These are phyloP conservation scores for Alternaria incomplexa DNA, from an alignment of 2,329 filamentous ascomycete genomes.

Conservation along the genomic window DNA sequence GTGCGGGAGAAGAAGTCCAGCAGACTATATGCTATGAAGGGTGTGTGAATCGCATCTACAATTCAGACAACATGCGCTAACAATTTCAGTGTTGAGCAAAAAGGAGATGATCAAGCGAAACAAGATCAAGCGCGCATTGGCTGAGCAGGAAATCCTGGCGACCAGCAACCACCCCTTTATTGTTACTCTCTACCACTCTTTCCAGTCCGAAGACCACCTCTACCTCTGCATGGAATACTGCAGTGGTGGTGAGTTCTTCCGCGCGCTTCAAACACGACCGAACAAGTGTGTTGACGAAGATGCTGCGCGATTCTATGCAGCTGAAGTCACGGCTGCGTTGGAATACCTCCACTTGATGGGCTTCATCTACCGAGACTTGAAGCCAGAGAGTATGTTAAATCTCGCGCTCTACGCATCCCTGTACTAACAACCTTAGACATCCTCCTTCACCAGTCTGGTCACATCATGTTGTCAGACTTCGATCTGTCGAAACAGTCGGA, in stretches of 20 bases:
- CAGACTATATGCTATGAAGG: constrained; percentile 97
- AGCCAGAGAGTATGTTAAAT: constrained; percentile 82
- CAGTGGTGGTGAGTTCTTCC: constrained; percentile 97
- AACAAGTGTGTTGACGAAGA: constrained; percentile 98
- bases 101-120: constrained; percentile 99
- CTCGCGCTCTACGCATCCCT: background rate
- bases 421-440: constrained; percentile 72
- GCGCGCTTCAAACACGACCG: constrained; percentile 92
- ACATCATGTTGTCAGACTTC: constrained; percentile 99
- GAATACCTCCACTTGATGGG: constrained; percentile 99
- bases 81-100: constrained; percentile 83
- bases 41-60: constrained; percentile 56
- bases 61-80: constrained; percentile 30
- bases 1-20: constrained; percentile 98
- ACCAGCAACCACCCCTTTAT: constrained; percentile 99
- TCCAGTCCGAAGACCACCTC: constrained; percentile 97
- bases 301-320: constrained; percentile 95
- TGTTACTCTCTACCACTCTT: constrained; percentile 97
- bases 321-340: constrained; percentile 93
- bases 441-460: constrained; percentile 95
- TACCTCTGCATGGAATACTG: constrained; percentile 99
- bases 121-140: constrained; percentile 98
- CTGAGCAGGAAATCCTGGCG: constrained; percentile 96
- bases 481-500: constrained; percentile 98
- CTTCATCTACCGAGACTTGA: constrained; percentile 97